These are phyloP conservation scores for Allium fistulosum DNA, from an alignment of 106 monocot genomes.

Conservation along the genomic window DNA sequence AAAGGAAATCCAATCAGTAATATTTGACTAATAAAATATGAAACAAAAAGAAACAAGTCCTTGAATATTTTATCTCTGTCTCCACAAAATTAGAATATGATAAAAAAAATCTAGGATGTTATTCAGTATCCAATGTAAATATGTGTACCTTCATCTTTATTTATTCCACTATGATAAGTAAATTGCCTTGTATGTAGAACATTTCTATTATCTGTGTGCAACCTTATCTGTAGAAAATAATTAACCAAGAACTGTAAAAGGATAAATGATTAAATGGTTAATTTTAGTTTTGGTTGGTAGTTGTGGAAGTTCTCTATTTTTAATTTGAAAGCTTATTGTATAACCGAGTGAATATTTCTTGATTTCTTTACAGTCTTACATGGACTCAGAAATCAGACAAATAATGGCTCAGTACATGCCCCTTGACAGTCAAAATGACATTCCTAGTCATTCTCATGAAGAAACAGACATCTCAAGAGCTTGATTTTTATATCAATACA, in stretches of 20 bases:
- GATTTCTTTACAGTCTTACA: slow-evolving; percentile 24
- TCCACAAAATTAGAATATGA: too few species aligned
- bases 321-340: not conserved
- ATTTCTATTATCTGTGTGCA: not conserved
- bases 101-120: too few species aligned
- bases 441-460: slow-evolving; percentile 23
- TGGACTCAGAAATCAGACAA: slow-evolving; percentile 59
- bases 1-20: not conserved
- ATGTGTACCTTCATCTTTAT: too few species aligned
- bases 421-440: slow-evolving; percentile 50
- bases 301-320: not conserved
- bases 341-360: not conserved
- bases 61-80: too few species aligned
- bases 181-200: not conserved
- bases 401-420: slow-evolving; percentile 89
- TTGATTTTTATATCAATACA: not conserved
- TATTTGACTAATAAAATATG: not conserved
- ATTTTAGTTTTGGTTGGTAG: too few species aligned
- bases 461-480: slow-evolving; percentile 7
- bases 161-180: not conserved
- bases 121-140: too few species aligned
- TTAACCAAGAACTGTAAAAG: not conserved
- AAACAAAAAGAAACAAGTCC: not conserved
- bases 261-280: not conserved
- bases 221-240: not conserved